Conservation (phyloP, 2,329 filamentous ascomycete genomes). For the Furcasterigmium sp. region DNA sequence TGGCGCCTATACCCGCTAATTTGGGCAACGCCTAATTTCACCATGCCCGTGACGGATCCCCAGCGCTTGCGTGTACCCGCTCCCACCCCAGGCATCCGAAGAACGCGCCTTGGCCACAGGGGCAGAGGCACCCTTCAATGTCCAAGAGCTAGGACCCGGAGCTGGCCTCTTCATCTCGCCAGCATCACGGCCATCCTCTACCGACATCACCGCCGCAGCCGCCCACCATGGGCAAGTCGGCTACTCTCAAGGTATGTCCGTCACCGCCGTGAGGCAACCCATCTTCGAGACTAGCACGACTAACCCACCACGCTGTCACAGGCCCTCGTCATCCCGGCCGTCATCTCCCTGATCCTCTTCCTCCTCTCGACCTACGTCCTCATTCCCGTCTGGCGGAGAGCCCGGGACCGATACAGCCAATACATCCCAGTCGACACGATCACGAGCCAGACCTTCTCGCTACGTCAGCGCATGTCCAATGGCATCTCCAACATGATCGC, state of each 20-base stretch:
- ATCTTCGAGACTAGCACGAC: conserved; percentile 4
- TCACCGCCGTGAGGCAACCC: conserved; percentile 16
- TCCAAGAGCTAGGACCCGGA: background rate
- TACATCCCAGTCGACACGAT: conserved; percentile 67
- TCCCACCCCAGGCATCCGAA: no score
- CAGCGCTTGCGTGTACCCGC: background rate
- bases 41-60: background rate
- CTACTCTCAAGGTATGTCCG: conserved; percentile 26
- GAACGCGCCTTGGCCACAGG: no score
- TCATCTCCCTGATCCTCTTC: conserved; percentile 67
- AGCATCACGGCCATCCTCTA: background rate
- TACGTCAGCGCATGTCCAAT: conserved; percentile 46
- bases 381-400: conserved; percentile 63
- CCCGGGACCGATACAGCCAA: conserved; percentile 65
- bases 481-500: conserved; percentile 32
- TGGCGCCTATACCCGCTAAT: background rate
- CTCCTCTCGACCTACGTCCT: conserved; percentile 59
- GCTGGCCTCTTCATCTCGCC: background rate
- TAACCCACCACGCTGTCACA: conserved; percentile 23
- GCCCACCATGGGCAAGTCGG: conserved; percentile 25
- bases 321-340: conserved; percentile 65
- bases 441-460: conserved; percentile 48
- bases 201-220: background rate
- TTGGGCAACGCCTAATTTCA: background rate
- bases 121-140: no score